Conservation (phyloP, 306 rosid genomes). For the Ceratonia siliqua region DNA sequence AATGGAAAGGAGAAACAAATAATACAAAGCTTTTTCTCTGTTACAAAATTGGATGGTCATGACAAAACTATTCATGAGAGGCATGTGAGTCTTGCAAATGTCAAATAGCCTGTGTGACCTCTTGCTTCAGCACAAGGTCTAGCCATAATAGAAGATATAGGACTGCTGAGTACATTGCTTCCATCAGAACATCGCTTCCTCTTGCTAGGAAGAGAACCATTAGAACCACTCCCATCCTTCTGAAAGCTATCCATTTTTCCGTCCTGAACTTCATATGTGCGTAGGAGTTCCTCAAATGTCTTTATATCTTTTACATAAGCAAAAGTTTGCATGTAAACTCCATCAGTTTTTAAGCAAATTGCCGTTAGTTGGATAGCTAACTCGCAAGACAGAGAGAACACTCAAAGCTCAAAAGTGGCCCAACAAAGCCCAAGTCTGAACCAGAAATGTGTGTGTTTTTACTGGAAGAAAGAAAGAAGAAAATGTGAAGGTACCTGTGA, state of each 20-base stretch:
- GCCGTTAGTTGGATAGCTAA: neutral
- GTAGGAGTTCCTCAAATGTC: slow-evolving; percentile 81
- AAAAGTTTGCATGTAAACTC: neutral
- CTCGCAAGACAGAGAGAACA: neutral
- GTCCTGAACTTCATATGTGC: slow-evolving; percentile 70
- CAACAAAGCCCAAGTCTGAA: neutral
- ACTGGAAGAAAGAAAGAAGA: neutral
- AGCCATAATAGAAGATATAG: slow-evolving; percentile 60
- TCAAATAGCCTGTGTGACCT: slow-evolving; percentile 93
- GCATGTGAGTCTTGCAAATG: slow-evolving; percentile 81
- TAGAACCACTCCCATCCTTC: slow-evolving; percentile 27
- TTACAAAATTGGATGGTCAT: slow-evolving; percentile 19
- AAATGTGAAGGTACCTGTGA: slow-evolving; percentile 62
- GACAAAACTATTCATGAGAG: slow-evolving; percentile 33
- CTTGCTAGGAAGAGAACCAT: slow-evolving; percentile 62
- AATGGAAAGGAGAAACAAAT: slow-evolving; percentile 20
- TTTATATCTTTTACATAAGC: slow-evolving; percentile 57
- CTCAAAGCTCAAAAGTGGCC: too few relatives aligned
- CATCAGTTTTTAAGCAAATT: slow-evolving; percentile 11
- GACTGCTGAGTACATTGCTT: slow-evolving; percentile 35
- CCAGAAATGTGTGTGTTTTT: neutral
- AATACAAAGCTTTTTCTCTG: neutral
- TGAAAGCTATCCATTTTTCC: slow-evolving; percentile 36
- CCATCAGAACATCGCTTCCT: slow-evolving; percentile 60
- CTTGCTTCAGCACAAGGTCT: slow-evolving; percentile 73